Evolutionary conservation across 331 rosid species (phyloP), one percentile per base, ranked within the genome.

Genomic region (Acacia pycnantha): DNA sequence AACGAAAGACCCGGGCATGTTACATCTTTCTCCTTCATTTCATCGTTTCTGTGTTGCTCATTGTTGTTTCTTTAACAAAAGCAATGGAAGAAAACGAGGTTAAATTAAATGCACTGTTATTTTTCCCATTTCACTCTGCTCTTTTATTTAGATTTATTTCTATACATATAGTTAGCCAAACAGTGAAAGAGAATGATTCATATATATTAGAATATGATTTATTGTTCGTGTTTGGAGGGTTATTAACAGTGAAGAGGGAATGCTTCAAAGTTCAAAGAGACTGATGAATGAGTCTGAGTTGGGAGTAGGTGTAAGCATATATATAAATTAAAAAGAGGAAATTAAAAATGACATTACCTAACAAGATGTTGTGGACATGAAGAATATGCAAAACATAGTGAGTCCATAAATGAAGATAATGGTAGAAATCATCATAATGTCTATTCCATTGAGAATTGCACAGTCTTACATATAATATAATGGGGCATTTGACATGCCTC

Each of bases 221-320:
- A 12, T 22, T 71, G 47, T 47, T 71, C 13, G 33, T 24, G 15
- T 46, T 15, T 47, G 9, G 53, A 26, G 15, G 24, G 21, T 24
- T 71, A 46, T 15, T 26, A 26, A 26, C 8, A 46, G 41, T 71
- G 43, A 71, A 26, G 54, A 43, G 33, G 6, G 54, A 70, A 70
- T 72, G 76, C 59, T 47, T 72, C 61, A 74, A 79, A 84, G 70
- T 72, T 72, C 76, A 74, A 79, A 75, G 70, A 67, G 69, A 46
- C 76, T 14, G 22, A 14, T 72, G 31, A n/a, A 19, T 8, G 13
- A 24, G 50, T 72, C 53, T 70, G 65, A 61, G 35, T 77, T 80
- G 84, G 87, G 76, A 80, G 84, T 76, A 84, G 87, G 84, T 80
- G 79, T 80, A 62, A 54, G 29, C 27, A 65, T 58, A n/a, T n/a